phyloP scores from a whole-genome alignment of 1,284 basidiomycete genomes.

The Rhodotorula sp. region DNA sequence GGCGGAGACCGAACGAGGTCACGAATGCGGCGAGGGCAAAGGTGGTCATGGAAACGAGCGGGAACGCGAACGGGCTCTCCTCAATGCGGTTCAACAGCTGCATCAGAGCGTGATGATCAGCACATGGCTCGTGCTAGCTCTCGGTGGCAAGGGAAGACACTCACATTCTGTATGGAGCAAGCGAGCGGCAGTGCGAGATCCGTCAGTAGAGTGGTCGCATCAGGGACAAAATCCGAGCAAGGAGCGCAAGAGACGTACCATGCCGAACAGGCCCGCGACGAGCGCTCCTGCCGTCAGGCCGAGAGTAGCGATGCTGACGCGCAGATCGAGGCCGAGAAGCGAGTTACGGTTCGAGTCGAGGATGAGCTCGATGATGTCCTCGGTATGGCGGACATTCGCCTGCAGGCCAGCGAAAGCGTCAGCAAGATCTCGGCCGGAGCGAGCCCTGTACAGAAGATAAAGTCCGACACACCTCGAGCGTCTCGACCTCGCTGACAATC shows the following conservation, averaged over 20 bases:
- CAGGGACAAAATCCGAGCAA: no score
- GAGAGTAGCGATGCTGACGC: slow-evolving; percentile 90
- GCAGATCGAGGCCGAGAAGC: slow-evolving; percentile 83
- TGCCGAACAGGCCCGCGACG: slow-evolving; percentile 86
- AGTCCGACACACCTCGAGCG: slow-evolving; percentile 62
- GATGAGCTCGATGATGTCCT: slow-evolving; percentile 73
- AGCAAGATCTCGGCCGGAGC: neutral
- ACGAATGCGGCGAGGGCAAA: slow-evolving; percentile 46
- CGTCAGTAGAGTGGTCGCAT: neutral
- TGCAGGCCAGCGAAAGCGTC: neutral
- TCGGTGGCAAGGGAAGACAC: neutral
- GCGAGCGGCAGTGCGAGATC: neutral
- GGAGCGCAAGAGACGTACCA: slow-evolving; percentile 52
- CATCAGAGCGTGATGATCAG: neutral
- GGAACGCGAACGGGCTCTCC: slow-evolving; percentile 50
- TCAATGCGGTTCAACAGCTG: slow-evolving; percentile 51
- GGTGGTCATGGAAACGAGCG: slow-evolving; percentile 47
- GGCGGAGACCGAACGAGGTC: slow-evolving; percentile 46
- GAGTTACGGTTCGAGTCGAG: slow-evolving; percentile 94
- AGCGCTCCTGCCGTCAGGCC: slow-evolving; percentile 91
- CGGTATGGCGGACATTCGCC: slow-evolving; percentile 14
- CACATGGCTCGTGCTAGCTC: rapidly evolving
- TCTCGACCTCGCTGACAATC: slow-evolving; percentile 87
- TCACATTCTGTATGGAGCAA: slow-evolving; percentile 2
- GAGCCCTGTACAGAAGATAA: no score